Base-by-base conservation (phyloP, 2,329 filamentous ascomycete species). In the Coniochaeta prunicola region DNA sequence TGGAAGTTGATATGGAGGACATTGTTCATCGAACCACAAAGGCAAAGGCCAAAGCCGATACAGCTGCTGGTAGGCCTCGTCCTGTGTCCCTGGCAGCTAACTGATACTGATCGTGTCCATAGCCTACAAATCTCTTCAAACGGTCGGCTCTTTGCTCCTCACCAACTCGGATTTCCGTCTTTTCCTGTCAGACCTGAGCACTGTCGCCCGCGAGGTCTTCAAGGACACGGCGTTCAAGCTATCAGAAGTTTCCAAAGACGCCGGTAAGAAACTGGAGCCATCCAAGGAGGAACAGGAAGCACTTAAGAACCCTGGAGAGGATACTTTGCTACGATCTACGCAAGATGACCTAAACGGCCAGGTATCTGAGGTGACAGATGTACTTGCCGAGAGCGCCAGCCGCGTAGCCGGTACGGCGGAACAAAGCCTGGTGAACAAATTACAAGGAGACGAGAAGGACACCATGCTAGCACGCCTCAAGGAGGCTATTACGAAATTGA, bases 161-260 rank as follows among this genome's bases (percentile, higher is more conserved):
- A 91, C 90, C 15, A 97, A 97, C 69, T 86, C 89, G 0, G 92
- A 97, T 67, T 97, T 97, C 71, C 87, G 92, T 40, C 79, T 92
- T 7, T 92, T 97, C 66, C 77, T 97, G 50, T 84, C 87, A 12
- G 93, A 97, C 67, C 74, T 96, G 42, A 86, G 86, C 53, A 86
- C 87, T 0, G 83, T 97, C 53, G 89, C 88, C 13, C 86, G 89
- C 45, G 89, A 96, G 69, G 87, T 97, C 0, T 92, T 97, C 69
- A 86, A 86, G 57, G 92, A 97, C 66, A 92, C 92, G 2, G 91
- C 92, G 0, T 87, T 91, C 61, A 88, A 89, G 0, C 71, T 96
- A 6, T 90, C 92, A 0, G 80, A 86, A 17, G 89, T 87, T 1
- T 91, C 92, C 0, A 83, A 89, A 63, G 78, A 91, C 62, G 87